Base-by-base conservation (phyloP, 495 filamentous ascomycete genomes). In the Penicillium steckii region DNA sequence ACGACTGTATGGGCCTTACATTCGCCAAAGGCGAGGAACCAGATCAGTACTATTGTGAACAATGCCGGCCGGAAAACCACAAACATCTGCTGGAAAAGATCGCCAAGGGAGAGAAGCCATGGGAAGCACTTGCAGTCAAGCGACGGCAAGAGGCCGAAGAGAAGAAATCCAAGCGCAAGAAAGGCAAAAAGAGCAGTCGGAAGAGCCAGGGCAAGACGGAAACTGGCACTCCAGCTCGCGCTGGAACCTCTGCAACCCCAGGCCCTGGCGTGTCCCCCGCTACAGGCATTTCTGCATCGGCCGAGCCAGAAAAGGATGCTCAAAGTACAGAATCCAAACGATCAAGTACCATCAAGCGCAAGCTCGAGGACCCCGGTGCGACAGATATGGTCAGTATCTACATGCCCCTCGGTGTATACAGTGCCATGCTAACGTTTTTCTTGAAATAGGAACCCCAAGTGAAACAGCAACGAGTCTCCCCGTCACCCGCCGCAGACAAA, bases 1-100 rank as follows among this genome's bases (percentile, higher is more conserved):
- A 95, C 61, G 84, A 91, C 56, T 98, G 94, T 66, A 91, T 98
- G 83, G 91, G 89, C 23, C 77, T 96, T 53, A 83, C 84, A 51
- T 85, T 90, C 55, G 85, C 84, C 50, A 81, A 87, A 13, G 84
- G 89, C 29, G 81, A 88, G 53, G 72, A 90, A 53, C 88, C 88
- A 25, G 82, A 84, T 18, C 71, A 86, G 62, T 98, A 97, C 72
- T 91, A 84, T 65, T 98, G 94, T 66, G 94, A 98, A 67, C 73
- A 85, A 65, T 98, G 94, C 74, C 77, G 78, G 42, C 94, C 93
- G 3, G 85, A 91, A 48, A 81, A 88, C 47, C 94, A 98, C 68
- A 80, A 81, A 50, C 78, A 79, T 26, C 82, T 95, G 0, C 67
- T 97, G 18, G 84, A 79, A 8, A 87, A 85, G 47, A 83, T 96